Evolutionary conservation across 2,329 filamentous ascomycete species (phyloP).

Genomic region (Lasiodiplodia theobromae): DNA sequence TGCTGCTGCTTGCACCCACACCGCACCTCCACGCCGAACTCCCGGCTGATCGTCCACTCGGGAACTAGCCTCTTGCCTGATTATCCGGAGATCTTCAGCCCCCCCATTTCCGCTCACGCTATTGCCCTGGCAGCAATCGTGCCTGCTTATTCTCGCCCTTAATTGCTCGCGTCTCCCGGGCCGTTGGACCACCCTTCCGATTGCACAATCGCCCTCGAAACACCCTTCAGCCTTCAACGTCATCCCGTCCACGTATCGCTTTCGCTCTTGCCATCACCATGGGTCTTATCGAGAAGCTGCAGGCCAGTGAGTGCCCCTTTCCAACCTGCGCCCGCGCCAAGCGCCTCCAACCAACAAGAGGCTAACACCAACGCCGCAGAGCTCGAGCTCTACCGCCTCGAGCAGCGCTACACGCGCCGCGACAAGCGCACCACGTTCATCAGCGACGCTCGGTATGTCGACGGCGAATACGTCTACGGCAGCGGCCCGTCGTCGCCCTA

Average conservation of each 20-base stretch:
- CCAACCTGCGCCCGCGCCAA: background rate
- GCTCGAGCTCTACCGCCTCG: slow-evolving; percentile 91
- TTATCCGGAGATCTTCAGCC: slow-evolving; percentile 15
- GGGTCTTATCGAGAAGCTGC: slow-evolving; percentile 50
- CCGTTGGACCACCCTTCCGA: slow-evolving; percentile 20
- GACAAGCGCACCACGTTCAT: slow-evolving; percentile 90
- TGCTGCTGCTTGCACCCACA: slow-evolving; percentile 4
- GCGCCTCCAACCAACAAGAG: background rate
- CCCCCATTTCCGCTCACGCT: slow-evolving; percentile 6
- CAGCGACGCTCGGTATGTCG: slow-evolving; percentile 88
- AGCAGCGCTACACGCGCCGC: slow-evolving; percentile 92
- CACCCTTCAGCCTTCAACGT: background rate
- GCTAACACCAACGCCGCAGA: slow-evolving; percentile 50
- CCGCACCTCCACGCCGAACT: slow-evolving; percentile 16
- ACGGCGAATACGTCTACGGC: slow-evolving; percentile 90
- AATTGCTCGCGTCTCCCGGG: slow-evolving; percentile 22
- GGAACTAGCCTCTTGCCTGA: slow-evolving; percentile 5
- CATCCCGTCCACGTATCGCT: background rate
- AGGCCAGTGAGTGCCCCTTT: slow-evolving; percentile 45
- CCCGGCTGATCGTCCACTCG: slow-evolving; percentile 16
- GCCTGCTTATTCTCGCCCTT: slow-evolving; percentile 20
- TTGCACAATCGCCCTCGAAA: background rate
- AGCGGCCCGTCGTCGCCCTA: slow-evolving; percentile 40
- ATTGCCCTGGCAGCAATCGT: background rate
- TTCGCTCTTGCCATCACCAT: slow-evolving; percentile 36